These are phyloP conservation scores for Claviceps fusiformis DNA, from an alignment of 2,329 filamentous ascomycete species.

Conservation along the genomic window DNA sequence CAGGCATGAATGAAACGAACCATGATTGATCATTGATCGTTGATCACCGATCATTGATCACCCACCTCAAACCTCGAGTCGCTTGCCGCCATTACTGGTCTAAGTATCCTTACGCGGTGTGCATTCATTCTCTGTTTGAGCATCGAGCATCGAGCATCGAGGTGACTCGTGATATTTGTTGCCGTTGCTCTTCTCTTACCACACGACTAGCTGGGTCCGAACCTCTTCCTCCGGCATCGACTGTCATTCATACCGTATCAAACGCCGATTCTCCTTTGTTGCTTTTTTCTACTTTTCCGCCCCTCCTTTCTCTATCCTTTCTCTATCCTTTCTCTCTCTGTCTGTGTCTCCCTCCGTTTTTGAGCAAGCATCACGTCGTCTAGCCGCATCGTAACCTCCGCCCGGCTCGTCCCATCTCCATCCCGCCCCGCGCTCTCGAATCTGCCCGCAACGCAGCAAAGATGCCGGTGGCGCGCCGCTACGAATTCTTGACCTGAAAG, in stretches of 20 bases:
- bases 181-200: background rate
- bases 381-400: background rate
- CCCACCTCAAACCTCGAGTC: too few species aligned
- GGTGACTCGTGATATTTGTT: too few species aligned
- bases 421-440: background rate
- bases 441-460: background rate
- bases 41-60: too few species aligned
- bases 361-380: background rate
- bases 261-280: background rate
- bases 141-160: too few species aligned
- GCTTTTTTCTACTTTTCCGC: background rate
- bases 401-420: background rate
- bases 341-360: too few species aligned
- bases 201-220: background rate
- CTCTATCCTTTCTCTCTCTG: background rate
- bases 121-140: too few species aligned
- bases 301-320: background rate
- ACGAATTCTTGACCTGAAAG: background rate
- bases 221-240: background rate
- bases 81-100: too few species aligned
- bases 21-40: too few species aligned
- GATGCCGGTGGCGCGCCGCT: constrained; percentile 7
- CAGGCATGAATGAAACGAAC: too few species aligned
- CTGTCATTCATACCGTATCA: background rate
- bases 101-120: too few species aligned